Percentiles rank a stretch among this genome's conserved stretches.
Conservation (phyloP, 2,329 filamentous ascomycete genomes). For the Penicillium sp. region DNA sequence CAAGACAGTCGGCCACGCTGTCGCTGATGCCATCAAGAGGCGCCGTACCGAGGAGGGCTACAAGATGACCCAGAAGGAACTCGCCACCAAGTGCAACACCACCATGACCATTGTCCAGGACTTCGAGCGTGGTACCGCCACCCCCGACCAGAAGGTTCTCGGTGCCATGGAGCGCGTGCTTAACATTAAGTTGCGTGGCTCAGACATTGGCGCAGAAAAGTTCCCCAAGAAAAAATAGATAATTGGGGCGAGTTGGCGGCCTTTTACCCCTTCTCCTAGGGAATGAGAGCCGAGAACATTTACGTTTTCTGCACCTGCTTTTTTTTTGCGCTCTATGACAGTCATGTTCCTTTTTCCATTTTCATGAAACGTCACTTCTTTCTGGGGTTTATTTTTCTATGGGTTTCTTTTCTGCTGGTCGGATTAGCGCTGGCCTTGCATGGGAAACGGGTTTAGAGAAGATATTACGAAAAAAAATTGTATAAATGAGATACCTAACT, state of each 20-base stretch:
- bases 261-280: slow-evolving; percentile 19
- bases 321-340: slow-evolving; percentile 25
- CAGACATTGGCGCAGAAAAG: slow-evolving; percentile 80
- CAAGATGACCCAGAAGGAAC: slow-evolving; percentile 92
- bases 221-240: slow-evolving; percentile 70
- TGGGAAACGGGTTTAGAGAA: slow-evolving; percentile 26
- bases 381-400: slow-evolving; percentile 13
- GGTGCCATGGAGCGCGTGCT: slow-evolving; percentile 76
- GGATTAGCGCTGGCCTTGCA: slow-evolving; percentile 36
- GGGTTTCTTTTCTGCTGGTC: slow-evolving; percentile 31
- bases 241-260: slow-evolving; percentile 27
- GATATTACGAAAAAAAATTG: slow-evolving; percentile 20
- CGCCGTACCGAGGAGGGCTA: slow-evolving; percentile 78
- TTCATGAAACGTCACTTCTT: slow-evolving; percentile 19
- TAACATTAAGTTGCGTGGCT: slow-evolving; percentile 82
- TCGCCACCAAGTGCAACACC: slow-evolving; percentile 86
- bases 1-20: slow-evolving; percentile 78
- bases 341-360: slow-evolving; percentile 22
- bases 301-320: slow-evolving; percentile 15
- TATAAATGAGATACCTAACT: slow-evolving; percentile 27
- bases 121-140: slow-evolving; percentile 76
- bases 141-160: slow-evolving; percentile 82
- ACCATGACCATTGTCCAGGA: slow-evolving; percentile 76
- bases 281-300: slow-evolving; percentile 12
- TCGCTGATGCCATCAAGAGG: slow-evolving; percentile 79